Evolutionary conservation across 768 basidiomycete genomes (phyloP).

Genomic region (Termitomyces sp.): DNA sequence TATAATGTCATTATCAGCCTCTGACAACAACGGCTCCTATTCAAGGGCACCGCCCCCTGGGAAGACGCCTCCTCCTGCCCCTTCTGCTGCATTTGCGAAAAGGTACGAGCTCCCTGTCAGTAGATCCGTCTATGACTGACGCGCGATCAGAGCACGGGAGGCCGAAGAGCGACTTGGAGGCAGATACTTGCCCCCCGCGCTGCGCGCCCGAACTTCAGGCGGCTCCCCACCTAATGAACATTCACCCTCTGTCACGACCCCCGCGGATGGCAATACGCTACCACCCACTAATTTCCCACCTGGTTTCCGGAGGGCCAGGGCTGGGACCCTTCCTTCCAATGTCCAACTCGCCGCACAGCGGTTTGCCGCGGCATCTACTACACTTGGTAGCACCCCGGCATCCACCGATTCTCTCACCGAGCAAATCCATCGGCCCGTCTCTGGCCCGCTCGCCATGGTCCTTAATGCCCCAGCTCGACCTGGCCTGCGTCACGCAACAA

Average conservation of each 20-base stretch:
- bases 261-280: slow-evolving; percentile 50
- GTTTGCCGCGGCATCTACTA: slow-evolving; percentile 64
- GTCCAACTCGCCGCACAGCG: slow-evolving; percentile 84
- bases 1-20: slow-evolving; percentile 92
- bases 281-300: slow-evolving; percentile 76
- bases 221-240: slow-evolving; percentile 72
- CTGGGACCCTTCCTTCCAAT: slow-evolving; percentile 96
- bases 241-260: slow-evolving; percentile 50
- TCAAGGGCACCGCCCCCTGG: slow-evolving; percentile 74
- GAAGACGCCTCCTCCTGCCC: slow-evolving; percentile 87
- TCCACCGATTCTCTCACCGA: slow-evolving; percentile 40
- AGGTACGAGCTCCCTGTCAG: slow-evolving; percentile 41
- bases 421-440: slow-evolving; percentile 45
- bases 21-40: slow-evolving; percentile 78
- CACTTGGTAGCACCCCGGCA: slow-evolving; percentile 40
- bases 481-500: slow-evolving; percentile 73
- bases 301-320: slow-evolving; percentile 92
- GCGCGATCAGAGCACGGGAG: slow-evolving; percentile 66
- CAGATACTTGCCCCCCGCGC: slow-evolving; percentile 79
- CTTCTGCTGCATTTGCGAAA: slow-evolving; percentile 86
- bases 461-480: slow-evolving; percentile 50
- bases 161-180: slow-evolving; percentile 63
- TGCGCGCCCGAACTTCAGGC: slow-evolving; percentile 64
- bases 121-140: slow-evolving; percentile 4
- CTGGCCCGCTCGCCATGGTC: slow-evolving; percentile 36